phyloP scores from a whole-genome alignment of 176 grass and related monocot species.

The Areca catechu region DNA sequence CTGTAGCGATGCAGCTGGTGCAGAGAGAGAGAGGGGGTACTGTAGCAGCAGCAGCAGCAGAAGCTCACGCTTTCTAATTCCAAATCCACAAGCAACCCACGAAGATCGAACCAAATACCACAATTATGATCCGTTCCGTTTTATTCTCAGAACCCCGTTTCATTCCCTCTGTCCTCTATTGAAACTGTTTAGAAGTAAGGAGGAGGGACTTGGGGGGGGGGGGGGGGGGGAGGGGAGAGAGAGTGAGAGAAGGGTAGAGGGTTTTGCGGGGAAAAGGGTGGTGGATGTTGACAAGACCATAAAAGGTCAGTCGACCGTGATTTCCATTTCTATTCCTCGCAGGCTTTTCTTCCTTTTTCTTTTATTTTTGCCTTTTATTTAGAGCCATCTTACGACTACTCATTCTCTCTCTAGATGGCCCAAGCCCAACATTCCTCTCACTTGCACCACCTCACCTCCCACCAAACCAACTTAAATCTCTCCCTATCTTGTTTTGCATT shows the following conservation, averaged over 20 bases:
- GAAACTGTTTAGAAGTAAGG: background rate
- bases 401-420: constrained; percentile 19
- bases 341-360: constrained; percentile 15
- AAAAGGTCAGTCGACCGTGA: constrained; percentile 14
- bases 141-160: background rate
- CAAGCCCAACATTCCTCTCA: background rate
- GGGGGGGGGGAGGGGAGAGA: background rate
- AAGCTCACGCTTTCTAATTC: constrained; percentile 3
- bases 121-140: too few species aligned
- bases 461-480: too few species aligned
- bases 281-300: constrained; percentile 38
- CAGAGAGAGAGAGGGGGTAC: background rate
- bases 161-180: background rate
- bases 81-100: background rate
- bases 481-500: too few species aligned
- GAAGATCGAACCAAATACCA: too few species aligned
- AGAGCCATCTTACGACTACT: constrained; percentile 13
- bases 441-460: too few species aligned
- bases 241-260: background rate
- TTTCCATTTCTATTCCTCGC: constrained; percentile 32
- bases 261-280: constrained; percentile 13
- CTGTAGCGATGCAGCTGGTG: background rate
- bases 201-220: background rate
- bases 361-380: background rate
- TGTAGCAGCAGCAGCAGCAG: background rate